These are phyloP conservation scores for Backusella australiensis DNA, from an alignment of 192 early-diverging fungal species.

Conservation along the genomic window DNA sequence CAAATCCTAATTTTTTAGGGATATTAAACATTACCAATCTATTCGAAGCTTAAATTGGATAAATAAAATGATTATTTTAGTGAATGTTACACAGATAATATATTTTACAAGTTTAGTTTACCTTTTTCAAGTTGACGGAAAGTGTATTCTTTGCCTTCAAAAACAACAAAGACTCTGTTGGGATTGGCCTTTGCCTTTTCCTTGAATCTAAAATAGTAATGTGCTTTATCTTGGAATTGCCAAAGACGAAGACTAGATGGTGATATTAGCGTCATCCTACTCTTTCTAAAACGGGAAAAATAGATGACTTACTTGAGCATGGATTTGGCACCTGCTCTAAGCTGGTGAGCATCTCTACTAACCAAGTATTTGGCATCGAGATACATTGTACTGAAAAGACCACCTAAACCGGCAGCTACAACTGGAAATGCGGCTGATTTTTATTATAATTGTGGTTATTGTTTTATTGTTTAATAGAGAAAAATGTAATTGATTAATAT, in stretches of 20 bases:
- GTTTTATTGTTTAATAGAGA: neutral
- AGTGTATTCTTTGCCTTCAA: conserved; percentile 49
- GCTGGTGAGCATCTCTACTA: conserved; percentile 39
- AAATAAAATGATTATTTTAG: conserved; percentile 8
- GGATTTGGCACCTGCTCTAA: conserved; percentile 28
- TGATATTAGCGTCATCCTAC: neutral
- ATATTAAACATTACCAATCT: conserved; percentile 23
- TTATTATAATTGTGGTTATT: neutral
- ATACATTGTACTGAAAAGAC: conserved; percentile 45
- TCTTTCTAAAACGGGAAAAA: neutral
- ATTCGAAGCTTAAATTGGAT: conserved; percentile 20
- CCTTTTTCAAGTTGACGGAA: conserved; percentile 47
- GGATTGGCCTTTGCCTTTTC: conserved; percentile 40
- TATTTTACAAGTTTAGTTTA: conserved; percentile 12
- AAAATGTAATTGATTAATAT: neutral
- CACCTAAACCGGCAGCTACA: conserved; percentile 34
- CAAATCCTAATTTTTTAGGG: neutral
- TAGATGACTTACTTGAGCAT: conserved; percentile 22
- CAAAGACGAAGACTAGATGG: conserved; percentile 31
- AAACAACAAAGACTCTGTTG: conserved; percentile 42
- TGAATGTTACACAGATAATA: neutral
- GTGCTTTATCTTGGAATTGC: conserved; percentile 41
- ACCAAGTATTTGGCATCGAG: conserved; percentile 42
- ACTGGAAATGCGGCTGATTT: conserved; percentile 12
- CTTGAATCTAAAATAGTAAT: conserved; percentile 48